Evolutionary conservation across 176 grass and related monocot species (phyloP), one percentile per base, ranked within the genome.

Genomic region (Oryza meridionalis): DNA sequence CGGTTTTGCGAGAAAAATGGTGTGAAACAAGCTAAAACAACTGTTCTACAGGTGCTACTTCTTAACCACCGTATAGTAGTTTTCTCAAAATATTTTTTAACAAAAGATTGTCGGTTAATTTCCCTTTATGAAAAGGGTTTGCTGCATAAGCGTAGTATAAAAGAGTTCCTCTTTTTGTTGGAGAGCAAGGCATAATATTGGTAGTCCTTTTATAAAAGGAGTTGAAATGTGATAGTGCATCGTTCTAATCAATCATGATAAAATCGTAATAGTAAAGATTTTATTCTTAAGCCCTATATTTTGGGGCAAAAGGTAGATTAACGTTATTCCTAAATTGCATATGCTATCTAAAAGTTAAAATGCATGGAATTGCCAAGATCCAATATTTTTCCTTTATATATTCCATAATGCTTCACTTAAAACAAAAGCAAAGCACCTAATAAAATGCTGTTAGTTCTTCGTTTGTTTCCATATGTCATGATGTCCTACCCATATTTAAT

Each of bases 391-490:
- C 62, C 14, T 26, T 21, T 58, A 22, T 22, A 46, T 79, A 62
- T 74, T 72, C 73, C 67, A 62, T 15, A 65, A 40, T 62, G 58
- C 83, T 62, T 75, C 65, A 58, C 61, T 86, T 86, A 47, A 27
- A 75, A 69, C 42, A 15, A 69, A 86, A 83, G 47, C 69, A 69
- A 83, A 46, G 74, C 49, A 83, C 44, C 47, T 40, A 37, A 11
- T 72, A 77, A 65, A 33, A 78, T 77, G 49, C 2, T 79, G 47
- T 42, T 21, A 44, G 58, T 78, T 82, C 46, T 74, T 77, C 19
- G 14, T 86, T 73, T 16, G 21, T 73, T 69, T 75, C 46, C 67
- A 62, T 69, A 78, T 83, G 88, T 83, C 84, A 86, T 17, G 17
- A 53, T n/a, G 55, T 62, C 21, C 61, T 31, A 61, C 68, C 27